phyloP scores from a whole-genome alignment of 768 basidiomycete genomes.

The Cystobasidiopsis lactophilus region DNA sequence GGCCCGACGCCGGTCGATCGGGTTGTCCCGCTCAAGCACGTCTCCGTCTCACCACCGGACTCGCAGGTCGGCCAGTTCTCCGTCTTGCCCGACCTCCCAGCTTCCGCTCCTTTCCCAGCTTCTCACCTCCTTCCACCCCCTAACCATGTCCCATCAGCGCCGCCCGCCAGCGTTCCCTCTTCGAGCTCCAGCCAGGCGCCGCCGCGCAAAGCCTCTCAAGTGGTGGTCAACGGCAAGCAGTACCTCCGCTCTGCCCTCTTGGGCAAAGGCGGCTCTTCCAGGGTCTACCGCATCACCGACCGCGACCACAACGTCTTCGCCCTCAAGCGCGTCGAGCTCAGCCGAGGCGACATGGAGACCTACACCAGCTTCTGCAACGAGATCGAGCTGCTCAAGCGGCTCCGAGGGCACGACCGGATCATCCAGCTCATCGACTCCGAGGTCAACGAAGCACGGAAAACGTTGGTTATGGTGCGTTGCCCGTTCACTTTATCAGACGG shows the following conservation, averaged over 20 bases:
- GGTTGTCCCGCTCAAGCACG: background rate
- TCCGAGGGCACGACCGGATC: conserved; percentile 80
- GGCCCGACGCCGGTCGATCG: background rate
- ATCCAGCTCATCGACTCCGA: conserved; percentile 82
- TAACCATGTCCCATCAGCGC: background rate
- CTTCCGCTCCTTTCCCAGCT: background rate
- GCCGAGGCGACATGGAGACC: conserved; percentile 69
- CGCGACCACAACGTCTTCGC: conserved; percentile 57
- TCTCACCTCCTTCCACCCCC: background rate
- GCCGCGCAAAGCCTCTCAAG: conserved; percentile 3
- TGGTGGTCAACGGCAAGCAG: conserved; percentile 17
- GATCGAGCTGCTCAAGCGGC: conserved; percentile 72
- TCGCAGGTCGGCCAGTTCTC: background rate
- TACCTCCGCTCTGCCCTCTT: conserved; percentile 29
- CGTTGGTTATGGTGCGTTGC: conserved; percentile 39
- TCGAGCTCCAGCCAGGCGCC: conserved; percentile 1
- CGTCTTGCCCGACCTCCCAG: background rate
- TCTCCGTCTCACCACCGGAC: background rate
- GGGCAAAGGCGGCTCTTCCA: conserved; percentile 85
- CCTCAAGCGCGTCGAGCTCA: conserved; percentile 74
- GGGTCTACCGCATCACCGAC: conserved; percentile 76
- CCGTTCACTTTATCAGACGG: too few species aligned
- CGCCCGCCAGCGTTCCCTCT: background rate
- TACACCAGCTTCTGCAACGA: conserved; percentile 90
- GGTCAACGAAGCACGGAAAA: conserved; percentile 54